phyloP scores from a whole-genome alignment of 2,329 filamentous ascomycete genomes.

The Aspergillus luchuensis region DNA sequence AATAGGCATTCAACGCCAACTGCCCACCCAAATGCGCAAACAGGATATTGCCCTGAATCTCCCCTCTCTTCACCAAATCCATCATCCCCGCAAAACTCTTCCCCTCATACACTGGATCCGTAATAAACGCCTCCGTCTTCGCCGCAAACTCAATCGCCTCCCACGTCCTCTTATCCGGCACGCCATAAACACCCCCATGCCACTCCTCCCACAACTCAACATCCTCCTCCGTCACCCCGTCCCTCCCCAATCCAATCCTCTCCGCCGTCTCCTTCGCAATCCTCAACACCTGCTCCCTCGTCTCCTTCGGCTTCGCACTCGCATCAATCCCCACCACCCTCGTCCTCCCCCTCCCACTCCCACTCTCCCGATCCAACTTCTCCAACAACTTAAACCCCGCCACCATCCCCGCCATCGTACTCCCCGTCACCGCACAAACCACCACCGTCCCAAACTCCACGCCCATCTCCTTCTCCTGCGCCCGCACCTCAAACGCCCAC shows the following conservation, averaged over 20 bases:
- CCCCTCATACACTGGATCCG: constrained; percentile 74
- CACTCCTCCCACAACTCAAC: constrained; percentile 66
- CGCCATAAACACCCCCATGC: constrained; percentile 68
- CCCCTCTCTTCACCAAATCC: constrained; percentile 64
- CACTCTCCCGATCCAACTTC: constrained; percentile 42
- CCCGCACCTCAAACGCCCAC: constrained; percentile 69
- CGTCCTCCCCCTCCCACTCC: not conserved
- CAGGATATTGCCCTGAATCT: constrained; percentile 66
- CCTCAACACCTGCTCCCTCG: constrained; percentile 64
- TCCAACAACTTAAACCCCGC: constrained; percentile 70
- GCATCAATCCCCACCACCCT: constrained; percentile 68
- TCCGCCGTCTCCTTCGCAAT: constrained; percentile 66
- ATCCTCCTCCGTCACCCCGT: constrained; percentile 63
- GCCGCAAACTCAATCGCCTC: constrained; percentile 71
- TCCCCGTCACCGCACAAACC: constrained; percentile 71
- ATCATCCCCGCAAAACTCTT: constrained; percentile 75
- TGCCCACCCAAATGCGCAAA: constrained; percentile 74
- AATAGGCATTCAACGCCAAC: constrained; percentile 69
- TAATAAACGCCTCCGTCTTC: constrained; percentile 70
- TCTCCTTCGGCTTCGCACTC: constrained; percentile 61
- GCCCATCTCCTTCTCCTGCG: constrained; percentile 63
- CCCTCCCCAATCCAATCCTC: constrained; percentile 63
- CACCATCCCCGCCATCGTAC: constrained; percentile 70
- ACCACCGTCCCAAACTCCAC: constrained; percentile 69
- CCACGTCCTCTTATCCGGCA: constrained; percentile 66